Evolutionary conservation across 1,284 basidiomycete species (phyloP).

Genomic region (Naganishia sp.): DNA sequence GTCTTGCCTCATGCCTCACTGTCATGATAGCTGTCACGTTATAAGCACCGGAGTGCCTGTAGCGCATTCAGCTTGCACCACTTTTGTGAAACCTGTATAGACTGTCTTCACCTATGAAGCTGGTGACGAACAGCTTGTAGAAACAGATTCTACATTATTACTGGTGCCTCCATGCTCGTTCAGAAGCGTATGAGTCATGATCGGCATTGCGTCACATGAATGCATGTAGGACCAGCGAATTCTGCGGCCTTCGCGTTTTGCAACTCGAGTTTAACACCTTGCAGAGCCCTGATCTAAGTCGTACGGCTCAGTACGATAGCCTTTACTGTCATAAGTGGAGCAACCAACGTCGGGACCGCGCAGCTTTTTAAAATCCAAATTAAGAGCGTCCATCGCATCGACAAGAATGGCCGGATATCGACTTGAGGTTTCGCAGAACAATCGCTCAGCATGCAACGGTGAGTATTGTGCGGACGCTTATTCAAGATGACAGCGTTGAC

Average conservation of each 20-base stretch:
- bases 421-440: constrained; percentile 31
- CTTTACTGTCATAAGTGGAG: no score
- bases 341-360: no score
- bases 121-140: neutral
- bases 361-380: no score
- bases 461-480: neutral
- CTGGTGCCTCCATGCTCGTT: neutral
- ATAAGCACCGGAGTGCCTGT: no score
- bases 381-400: neutral
- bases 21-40: no score
- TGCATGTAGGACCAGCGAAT: neutral
- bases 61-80: no score
- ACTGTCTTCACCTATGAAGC: no score
- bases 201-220: constrained; percentile 18
- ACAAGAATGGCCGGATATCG: constrained; percentile 27
- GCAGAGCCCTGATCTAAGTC: no score
- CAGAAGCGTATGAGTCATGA: neutral
- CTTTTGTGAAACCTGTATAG: no score
- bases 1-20: no score
- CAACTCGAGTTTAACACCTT: neutral
- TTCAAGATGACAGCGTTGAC: no score
- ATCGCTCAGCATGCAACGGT: constrained; percentile 30
- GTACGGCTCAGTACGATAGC: no score
- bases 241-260: neutral
- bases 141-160: neutral